phyloP scores from a whole-genome alignment of 192 early-diverging fungal species.

The Pilobolus umbonatus region DNA sequence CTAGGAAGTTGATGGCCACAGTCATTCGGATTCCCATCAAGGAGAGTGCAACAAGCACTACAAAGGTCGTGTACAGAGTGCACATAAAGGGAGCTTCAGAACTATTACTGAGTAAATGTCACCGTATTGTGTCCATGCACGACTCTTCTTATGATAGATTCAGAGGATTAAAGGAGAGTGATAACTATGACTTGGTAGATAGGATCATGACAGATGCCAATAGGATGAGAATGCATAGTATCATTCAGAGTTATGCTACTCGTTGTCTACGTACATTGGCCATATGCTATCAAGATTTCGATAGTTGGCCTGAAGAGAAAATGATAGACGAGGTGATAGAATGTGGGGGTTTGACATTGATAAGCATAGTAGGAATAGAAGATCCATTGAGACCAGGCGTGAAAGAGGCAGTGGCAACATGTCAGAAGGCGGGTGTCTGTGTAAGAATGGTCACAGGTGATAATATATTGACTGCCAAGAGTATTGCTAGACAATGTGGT shows the following conservation, averaged over 20 bases:
- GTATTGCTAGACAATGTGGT: constrained; percentile 90
- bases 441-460: constrained; percentile 99
- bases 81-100: constrained; percentile 95
- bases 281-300: constrained; percentile 77
- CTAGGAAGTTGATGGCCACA: constrained; percentile 88
- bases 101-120: constrained; percentile 66
- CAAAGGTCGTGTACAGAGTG: constrained; percentile 53
- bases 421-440: constrained; percentile 89
- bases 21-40: constrained; percentile 56
- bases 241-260: constrained; percentile 66
- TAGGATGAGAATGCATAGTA: constrained; percentile 33
- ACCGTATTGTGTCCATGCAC: constrained; percentile 45
- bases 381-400: constrained; percentile 96
- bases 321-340: constrained; percentile 43
- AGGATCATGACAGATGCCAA: constrained; percentile 34
- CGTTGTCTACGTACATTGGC: constrained; percentile 89
- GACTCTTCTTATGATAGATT: constrained; percentile 19
- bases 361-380: constrained; percentile 92
- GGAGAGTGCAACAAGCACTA: constrained; percentile 25
- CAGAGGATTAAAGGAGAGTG: constrained; percentile 20
- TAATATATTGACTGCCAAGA: constrained; percentile 86
- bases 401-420: constrained; percentile 78
- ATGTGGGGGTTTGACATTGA: constrained; percentile 57
- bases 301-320: constrained; percentile 42
- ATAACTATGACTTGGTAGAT: constrained; percentile 15